Evolutionary conservation across 2,329 filamentous ascomycete genomes (phyloP).

Genomic region (Fusarium floridanum): DNA sequence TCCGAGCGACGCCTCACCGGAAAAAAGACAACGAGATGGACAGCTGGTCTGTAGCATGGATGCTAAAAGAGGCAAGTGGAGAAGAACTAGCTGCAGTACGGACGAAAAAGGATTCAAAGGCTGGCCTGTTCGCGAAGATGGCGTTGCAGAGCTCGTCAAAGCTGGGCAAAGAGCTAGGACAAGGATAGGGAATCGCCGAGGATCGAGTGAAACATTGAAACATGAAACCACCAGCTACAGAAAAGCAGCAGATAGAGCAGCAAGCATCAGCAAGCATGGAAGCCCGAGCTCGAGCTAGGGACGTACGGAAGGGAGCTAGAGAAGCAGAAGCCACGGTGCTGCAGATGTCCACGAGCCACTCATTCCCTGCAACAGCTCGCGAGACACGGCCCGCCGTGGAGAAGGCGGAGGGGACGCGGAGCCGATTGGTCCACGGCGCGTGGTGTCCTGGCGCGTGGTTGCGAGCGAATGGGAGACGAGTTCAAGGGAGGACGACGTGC

Average conservation of each 20-base stretch:
- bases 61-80: slow-evolving; percentile 24
- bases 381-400: slow-evolving; percentile 18
- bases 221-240: slow-evolving; percentile 29
- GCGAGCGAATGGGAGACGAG: slow-evolving; percentile 38
- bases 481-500: slow-evolving; percentile 5
- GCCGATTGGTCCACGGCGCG: slow-evolving; percentile 34
- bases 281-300: slow-evolving; percentile 1
- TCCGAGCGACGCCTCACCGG: slow-evolving; percentile 5
- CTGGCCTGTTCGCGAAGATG: slow-evolving; percentile 20
- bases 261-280: not conserved
- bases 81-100: slow-evolving; percentile 10
- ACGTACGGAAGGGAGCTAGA: not conserved
- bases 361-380: slow-evolving; percentile 13
- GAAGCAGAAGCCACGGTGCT: slow-evolving; percentile 20
- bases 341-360: slow-evolving; percentile 31
- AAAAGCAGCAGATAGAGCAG: not conserved
- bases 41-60: slow-evolving; percentile 16
- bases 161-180: slow-evolving; percentile 14
- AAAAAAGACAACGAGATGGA: slow-evolving; percentile 16
- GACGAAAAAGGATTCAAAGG: slow-evolving; percentile 17
- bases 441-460: slow-evolving; percentile 40
- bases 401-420: slow-evolving; percentile 21
- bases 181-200: slow-evolving; percentile 28
- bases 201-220: slow-evolving; percentile 37
- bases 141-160: slow-evolving; percentile 21